phyloP scores from a whole-genome alignment of 2,329 filamentous ascomycete species.

The Aspergillus brunneoviolaceus region DNA sequence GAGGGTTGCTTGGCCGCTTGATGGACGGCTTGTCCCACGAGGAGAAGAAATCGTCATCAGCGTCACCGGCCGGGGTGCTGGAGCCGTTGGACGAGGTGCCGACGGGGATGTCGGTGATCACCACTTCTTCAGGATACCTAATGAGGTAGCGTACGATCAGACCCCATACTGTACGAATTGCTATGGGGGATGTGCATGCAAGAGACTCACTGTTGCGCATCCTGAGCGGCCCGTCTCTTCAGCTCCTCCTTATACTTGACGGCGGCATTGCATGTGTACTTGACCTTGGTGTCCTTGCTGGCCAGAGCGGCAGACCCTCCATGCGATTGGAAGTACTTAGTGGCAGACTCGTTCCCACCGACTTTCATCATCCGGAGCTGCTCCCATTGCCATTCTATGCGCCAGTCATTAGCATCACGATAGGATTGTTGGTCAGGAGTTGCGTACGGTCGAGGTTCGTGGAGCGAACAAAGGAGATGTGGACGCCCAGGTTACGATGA shows the following conservation, averaged over 20 bases:
- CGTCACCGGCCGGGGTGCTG: conserved; percentile 76
- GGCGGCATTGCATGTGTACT: conserved; percentile 91
- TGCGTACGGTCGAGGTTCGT: conserved; percentile 95
- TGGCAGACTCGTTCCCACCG: conserved; percentile 95
- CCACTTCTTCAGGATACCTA: conserved; percentile 81
- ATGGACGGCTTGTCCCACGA: conserved; percentile 98
- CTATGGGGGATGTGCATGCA: not conserved
- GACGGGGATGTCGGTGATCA: conserved; percentile 70
- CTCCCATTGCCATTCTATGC: conserved; percentile 93
- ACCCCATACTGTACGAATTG: not conserved
- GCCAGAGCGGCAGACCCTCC: conserved; percentile 90
- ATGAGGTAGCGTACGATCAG: conserved; percentile 13
- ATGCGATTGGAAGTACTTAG: conserved; percentile 97
- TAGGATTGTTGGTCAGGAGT: not conserved
- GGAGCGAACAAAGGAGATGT: conserved; percentile 98
- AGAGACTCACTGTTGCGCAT: conserved; percentile 75
- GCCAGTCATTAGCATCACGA: conserved; percentile 22
- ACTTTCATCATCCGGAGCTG: conserved; percentile 97
- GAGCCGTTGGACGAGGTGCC: conserved; percentile 62
- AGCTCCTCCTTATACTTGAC: conserved; percentile 98
- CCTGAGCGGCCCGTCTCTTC: conserved; percentile 76
- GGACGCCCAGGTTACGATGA: conserved; percentile 95
- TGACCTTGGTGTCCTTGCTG: conserved; percentile 95
- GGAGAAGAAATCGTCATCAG: conserved; percentile 93
- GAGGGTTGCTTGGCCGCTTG: conserved; percentile 90